These are phyloP conservation scores for Globisporangium echinulatum DNA, from an alignment of 352 stramenopile genomes.

Conservation along the genomic window DNA sequence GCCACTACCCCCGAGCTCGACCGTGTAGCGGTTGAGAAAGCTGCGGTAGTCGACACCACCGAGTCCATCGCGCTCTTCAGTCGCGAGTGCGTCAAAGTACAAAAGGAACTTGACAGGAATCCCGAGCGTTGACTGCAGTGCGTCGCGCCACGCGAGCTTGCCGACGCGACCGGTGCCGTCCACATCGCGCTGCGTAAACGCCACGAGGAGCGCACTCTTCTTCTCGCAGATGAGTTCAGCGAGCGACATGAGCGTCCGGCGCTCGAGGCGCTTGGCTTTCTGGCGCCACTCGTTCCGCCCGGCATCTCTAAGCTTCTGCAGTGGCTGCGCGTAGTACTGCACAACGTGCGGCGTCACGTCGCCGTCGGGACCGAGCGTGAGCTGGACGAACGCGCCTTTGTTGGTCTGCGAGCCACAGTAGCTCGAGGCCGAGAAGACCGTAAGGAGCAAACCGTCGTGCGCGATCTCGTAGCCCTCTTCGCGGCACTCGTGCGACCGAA, in stretches of 20 bases:
- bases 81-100: conserved; percentile 62
- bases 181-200: conserved; percentile 41
- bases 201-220: conserved; percentile 42
- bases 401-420: conserved; percentile 92
- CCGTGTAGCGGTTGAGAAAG: conserved; percentile 70
- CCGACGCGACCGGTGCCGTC: conserved; percentile 33
- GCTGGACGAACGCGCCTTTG: conserved; percentile 73
- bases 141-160: conserved; percentile 66
- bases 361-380: conserved; percentile 54
- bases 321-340: conserved; percentile 86
- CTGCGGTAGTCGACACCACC: conserved; percentile 61
- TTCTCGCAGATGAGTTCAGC: conserved; percentile 80
- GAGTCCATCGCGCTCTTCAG: conserved; percentile 22
- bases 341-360: conserved; percentile 89
- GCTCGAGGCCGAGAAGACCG: conserved; percentile 89
- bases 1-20: conserved; percentile 50
- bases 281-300: conserved; percentile 76
- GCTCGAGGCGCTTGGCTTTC: conserved; percentile 63
- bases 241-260: conserved; percentile 71
- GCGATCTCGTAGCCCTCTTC: conserved; percentile 86
- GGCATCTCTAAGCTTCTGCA: conserved; percentile 65
- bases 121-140: conserved; percentile 45
- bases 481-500: conserved; percentile 92
- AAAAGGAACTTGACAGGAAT: conserved; percentile 65
- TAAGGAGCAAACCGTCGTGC: conserved; percentile 84